phyloP scores from a whole-genome alignment of 805 yeast genomes.

The Kodamaea sagamina region DNA sequence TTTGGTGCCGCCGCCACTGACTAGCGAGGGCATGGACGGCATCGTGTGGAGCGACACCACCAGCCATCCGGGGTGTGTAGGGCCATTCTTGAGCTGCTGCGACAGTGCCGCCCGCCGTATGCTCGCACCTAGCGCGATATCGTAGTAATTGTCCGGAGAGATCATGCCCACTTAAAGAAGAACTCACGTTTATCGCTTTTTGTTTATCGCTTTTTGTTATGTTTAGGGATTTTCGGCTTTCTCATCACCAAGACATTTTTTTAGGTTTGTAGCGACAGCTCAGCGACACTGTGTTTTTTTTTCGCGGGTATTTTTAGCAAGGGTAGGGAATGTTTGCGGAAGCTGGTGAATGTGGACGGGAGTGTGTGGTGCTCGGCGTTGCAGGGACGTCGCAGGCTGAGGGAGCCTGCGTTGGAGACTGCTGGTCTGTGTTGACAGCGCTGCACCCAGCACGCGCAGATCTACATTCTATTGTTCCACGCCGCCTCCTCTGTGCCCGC shows the following conservation, averaged over 20 bases:
- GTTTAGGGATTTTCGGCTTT: conserved; percentile 5
- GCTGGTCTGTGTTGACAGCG: too few relatives aligned
- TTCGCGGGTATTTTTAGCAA: background rate
- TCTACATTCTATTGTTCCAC: too few relatives aligned
- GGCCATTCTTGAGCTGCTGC: background rate
- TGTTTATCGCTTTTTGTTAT: too few relatives aligned
- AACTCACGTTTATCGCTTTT: background rate
- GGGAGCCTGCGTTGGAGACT: too few relatives aligned
- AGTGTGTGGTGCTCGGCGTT: too few relatives aligned
- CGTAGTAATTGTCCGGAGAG: conserved; percentile 11
- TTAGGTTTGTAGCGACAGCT: background rate
- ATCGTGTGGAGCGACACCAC: conserved; percentile 7
- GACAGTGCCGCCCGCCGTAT: conserved; percentile 7
- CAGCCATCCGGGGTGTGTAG: conserved; percentile 1
- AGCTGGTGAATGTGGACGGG: too few relatives aligned
- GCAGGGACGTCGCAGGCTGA: too few relatives aligned
- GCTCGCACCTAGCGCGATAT: conserved; percentile 7
- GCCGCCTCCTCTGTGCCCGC: too few relatives aligned
- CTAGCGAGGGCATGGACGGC: conserved; percentile 3
- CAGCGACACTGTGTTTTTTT: background rate
- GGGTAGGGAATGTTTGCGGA: too few relatives aligned
- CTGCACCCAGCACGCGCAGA: too few relatives aligned
- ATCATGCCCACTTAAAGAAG: conserved; percentile 1
- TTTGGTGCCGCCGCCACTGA: background rate
- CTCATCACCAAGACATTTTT: conserved; percentile 3